Base-by-base conservation (phyloP, 1,139 yeast genomes). In the Pichia kudriavzevii region DNA sequence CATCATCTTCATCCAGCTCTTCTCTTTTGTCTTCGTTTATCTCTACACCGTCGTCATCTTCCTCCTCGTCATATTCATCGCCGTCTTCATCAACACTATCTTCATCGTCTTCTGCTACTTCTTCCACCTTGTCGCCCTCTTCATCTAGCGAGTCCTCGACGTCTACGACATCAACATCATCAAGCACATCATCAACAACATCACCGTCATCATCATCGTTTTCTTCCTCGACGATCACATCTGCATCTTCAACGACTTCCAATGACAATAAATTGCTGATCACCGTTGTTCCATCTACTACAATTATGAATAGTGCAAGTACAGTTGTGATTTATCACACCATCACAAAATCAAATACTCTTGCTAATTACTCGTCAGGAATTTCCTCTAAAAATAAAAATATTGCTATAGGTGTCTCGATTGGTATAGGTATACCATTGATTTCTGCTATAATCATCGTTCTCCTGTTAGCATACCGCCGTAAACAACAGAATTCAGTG, bases 381-480 rank as follows among this genome's bases (percentile, higher is more conserved):
- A 50, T 69, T 3, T 61, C 72, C 1, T 48, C 51, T n/a, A 63
- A 66, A 32, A 56, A 64, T 38, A 61, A 63, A 36, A 61, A 61
- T 36, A 61, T 69, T 21, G 66, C 68, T n/a, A 63, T 69, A 30
- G 77, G 77, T 27, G 66, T 69, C 34, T 67, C 64, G 13, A 67
- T 59, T 14, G 63, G 64, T 34, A 34, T 59, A 5, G 61, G 61
- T 33, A 52, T 59, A 2, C 63, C 63, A 5, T 33, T 59, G 4
- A 36, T 59, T 5, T 35, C 47, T 4, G 26, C 45, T 7, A 33
- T 55, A 4, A 35, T 47, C 6, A 25, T 49, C 10, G 30, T 44
- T 3, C 25, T 45, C 7, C 34, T 45, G 13, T 34, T 52, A 19
- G 31, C 45, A 13, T 47, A 41, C 35, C 41, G 49, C 30, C 50